These are phyloP conservation scores for Leccinum subgranulosum DNA, from an alignment of 768 basidiomycete species.

Conservation along the genomic window DNA sequence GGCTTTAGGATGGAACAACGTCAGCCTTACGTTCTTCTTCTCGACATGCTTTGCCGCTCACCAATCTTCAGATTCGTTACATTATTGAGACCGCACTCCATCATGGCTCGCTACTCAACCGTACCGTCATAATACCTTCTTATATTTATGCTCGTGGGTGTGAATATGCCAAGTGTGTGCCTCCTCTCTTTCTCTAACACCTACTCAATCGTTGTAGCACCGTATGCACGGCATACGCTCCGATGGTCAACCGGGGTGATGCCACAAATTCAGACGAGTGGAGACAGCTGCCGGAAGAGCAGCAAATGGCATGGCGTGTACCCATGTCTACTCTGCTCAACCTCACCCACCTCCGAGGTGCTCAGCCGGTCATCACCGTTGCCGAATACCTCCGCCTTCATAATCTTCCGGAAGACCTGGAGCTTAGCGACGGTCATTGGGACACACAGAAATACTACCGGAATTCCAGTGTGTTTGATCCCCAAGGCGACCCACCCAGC, in stretches of 20 bases:
- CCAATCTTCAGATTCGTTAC: conserved; percentile 39
- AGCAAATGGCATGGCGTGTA: conserved; percentile 36
- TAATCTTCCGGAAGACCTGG: conserved; percentile 30
- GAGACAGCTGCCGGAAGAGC: conserved; percentile 35
- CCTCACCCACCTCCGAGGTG: conserved; percentile 37
- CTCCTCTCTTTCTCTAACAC: not conserved
- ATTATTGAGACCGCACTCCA: conserved; percentile 45
- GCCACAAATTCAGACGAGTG: conserved; percentile 42
- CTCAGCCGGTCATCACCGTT: conserved; percentile 39
- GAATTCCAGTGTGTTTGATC: conserved; percentile 27
- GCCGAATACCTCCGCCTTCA: conserved; percentile 44
- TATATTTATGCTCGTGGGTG: conserved; percentile 46
- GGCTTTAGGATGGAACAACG: conserved; percentile 48
- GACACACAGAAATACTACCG: conserved; percentile 33
- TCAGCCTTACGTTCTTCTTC: conserved; percentile 17
- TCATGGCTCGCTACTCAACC: conserved; percentile 42
- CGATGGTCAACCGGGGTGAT: conserved; percentile 45
- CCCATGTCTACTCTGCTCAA: conserved; percentile 41
- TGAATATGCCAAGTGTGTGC: conserved; percentile 30
- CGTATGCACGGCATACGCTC: conserved; percentile 39
- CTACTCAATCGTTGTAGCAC: conserved; percentile 10
- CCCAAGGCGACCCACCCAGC: conserved; percentile 19
- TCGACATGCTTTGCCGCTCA: not conserved
- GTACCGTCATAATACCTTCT: conserved; percentile 42
- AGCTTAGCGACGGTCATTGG: conserved; percentile 40